A percentile compares a stretch with the other conserved stretches of the same genome.
These are phyloP conservation scores for Ganoderma lucidum DNA, from an alignment of 1,284 basidiomycete species.

Conservation along the genomic window DNA sequence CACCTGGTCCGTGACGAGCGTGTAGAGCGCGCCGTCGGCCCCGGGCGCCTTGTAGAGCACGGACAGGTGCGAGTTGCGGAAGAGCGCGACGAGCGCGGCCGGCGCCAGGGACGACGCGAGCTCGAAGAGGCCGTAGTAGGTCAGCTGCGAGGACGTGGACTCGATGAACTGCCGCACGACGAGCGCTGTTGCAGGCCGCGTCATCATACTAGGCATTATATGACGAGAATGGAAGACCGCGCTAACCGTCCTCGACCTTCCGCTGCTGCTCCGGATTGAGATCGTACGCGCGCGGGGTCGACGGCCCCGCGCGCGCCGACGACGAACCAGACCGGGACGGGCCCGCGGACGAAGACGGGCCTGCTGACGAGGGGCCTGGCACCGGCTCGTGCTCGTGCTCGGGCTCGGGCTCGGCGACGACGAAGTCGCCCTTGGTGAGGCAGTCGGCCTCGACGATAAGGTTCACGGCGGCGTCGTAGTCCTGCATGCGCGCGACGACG, in stretches of 20 bases:
- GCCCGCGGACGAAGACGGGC: not conserved
- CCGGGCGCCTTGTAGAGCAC: slow-evolving; percentile 76
- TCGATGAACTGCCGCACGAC: slow-evolving; percentile 77
- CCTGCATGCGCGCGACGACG: slow-evolving; percentile 59
- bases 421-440: slow-evolving; percentile 67
- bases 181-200: slow-evolving; percentile 57
- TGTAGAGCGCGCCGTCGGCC: slow-evolving; percentile 67
- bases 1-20: slow-evolving; percentile 83
- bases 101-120: slow-evolving; percentile 64
- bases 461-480: slow-evolving; percentile 78
- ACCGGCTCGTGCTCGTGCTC: not conserved
- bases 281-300: slow-evolving; percentile 30
- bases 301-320: not conserved
- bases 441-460: slow-evolving; percentile 82
- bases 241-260: slow-evolving; percentile 74
- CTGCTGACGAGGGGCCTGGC: not conserved
- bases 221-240: not conserved
- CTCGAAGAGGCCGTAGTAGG: slow-evolving; percentile 83
- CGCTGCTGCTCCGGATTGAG: slow-evolving; percentile 58
- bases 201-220: too few species aligned
- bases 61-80: slow-evolving; percentile 89
- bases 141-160: slow-evolving; percentile 81
- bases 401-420: slow-evolving; percentile 46
- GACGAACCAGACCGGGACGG: not conserved
- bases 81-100: slow-evolving; percentile 77